Percentiles rank a stretch among this genome's conserved stretches.
phyloP scores from a whole-genome alignment of 2,329 filamentous ascomycete species.

The Beauveria sp. region DNA sequence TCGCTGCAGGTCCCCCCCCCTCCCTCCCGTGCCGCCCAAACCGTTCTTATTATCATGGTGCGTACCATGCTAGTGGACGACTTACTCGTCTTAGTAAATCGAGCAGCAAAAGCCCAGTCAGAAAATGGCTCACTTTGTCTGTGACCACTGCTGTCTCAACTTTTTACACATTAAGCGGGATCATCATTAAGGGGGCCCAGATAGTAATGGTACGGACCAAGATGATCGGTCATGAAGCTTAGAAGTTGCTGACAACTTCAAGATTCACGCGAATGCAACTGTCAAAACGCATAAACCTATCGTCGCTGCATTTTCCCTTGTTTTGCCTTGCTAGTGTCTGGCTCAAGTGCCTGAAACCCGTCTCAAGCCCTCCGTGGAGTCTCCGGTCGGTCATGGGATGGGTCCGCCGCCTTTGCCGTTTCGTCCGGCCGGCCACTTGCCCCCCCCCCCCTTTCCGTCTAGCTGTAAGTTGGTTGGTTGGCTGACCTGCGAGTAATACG shows the following conservation, averaged over 20 bases:
- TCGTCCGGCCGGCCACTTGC: conserved; percentile 3
- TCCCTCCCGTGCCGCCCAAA: background rate
- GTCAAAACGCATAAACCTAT: background rate
- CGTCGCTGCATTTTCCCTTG: background rate
- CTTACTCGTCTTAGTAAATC: conserved; percentile 4
- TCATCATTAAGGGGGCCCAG: background rate
- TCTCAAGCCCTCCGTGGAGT: conserved; percentile 8
- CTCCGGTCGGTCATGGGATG: background rate
- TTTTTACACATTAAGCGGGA: background rate
- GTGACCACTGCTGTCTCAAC: background rate
- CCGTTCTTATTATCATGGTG: background rate
- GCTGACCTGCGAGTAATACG: conserved; percentile 3
- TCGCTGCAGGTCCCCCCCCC: background rate
- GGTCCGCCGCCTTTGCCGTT: conserved; percentile 11
- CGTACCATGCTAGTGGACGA: background rate
- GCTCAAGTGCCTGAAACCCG: conserved; percentile 2
- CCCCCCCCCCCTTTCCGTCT: background rate
- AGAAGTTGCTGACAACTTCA: background rate
- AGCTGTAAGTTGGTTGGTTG: background rate
- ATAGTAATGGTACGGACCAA: background rate
- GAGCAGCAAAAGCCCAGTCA: background rate
- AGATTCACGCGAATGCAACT: background rate
- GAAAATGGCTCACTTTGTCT: conserved; percentile 5
- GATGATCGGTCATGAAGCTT: background rate
- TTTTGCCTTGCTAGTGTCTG: background rate